Base-by-base conservation (phyloP, 106 monocot species). In the Allium cepa region DNA sequence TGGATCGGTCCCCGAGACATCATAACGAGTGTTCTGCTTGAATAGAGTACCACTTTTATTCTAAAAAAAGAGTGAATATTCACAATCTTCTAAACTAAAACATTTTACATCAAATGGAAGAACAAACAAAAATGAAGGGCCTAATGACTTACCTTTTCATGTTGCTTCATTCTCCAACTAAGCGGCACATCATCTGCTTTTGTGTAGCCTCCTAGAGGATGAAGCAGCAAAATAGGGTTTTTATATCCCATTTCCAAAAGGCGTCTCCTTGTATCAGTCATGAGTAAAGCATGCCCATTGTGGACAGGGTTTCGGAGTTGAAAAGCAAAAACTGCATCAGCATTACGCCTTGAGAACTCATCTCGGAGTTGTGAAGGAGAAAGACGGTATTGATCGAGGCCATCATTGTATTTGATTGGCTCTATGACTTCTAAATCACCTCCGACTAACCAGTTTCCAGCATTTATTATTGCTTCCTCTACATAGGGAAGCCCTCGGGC, bases 131-230 rank as follows among this genome's bases (percentile, higher is more conserved):
- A 67, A 67, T 52, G 7, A 67, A 67, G n/a, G 14, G 18, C 12
- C 50, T 26, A 12, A 61, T 8, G 28, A 0, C 22, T 14, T 58
- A 88, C 94, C 94, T 94, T 94, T 69, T 94, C 87, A 75, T 94
- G 94, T 62, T 94, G 94, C 68, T 90, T 94, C 87, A 94, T 94
- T 74, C 94, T 79, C 94, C 90, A 94, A 75, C 70, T 76, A 72
- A 94, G 87, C 10, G 94, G 94, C 55, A 94, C 94, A 83, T 94
- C 94, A 75, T 94, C 94, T 27, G 94, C 90, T 83, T 94, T 94
- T 7, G 94, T 94, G 69, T 73, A 94, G 46, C 94, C 94, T 26
- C 94, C 94, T 72, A 90, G 71, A 8, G 90, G 94, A 75, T 94
- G 94, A 71, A 94, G 82, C 74, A 94, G 73, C 17, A 94, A 56